Conservation (phyloP, 352 stramenopile genomes). For the Phytopythium boreale region DNA sequence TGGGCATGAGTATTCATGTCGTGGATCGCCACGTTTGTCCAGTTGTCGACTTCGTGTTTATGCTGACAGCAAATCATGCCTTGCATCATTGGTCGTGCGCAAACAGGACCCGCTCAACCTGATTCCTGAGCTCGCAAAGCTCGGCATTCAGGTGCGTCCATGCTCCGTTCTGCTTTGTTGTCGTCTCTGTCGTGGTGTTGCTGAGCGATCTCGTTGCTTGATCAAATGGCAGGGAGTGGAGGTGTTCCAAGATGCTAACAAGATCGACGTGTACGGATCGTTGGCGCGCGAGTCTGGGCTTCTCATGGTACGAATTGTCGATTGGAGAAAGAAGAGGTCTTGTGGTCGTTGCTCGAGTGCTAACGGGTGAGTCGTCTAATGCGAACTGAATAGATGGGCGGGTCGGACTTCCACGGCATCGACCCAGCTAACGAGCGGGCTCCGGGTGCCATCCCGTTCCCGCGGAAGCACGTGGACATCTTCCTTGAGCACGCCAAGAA, state of each 20-base stretch:
- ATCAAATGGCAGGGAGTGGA: constrained; percentile 56
- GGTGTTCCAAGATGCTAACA: constrained; percentile 76
- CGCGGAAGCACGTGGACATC: constrained; percentile 57
- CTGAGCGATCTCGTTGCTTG: not conserved
- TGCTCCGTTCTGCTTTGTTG: not conserved
- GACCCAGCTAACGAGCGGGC: constrained; percentile 62
- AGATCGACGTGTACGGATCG: constrained; percentile 79
- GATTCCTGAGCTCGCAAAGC: constrained; percentile 61
- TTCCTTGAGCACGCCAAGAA: constrained; percentile 71
- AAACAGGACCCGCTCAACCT: constrained; percentile 63
- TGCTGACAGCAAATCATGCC: not conserved
- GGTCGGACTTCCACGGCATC: constrained; percentile 85
- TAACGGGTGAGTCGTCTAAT: not conserved
- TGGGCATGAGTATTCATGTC: not conserved
- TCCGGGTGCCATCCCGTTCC: constrained; percentile 75
- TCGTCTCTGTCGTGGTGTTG: not conserved
- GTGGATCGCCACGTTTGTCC: not conserved
- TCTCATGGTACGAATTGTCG: constrained; percentile 42
- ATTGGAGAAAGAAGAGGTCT: not conserved
- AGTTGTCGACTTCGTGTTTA: not conserved
- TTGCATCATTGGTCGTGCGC: not conserved
- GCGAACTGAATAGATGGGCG: constrained; percentile 42
- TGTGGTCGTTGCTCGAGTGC: not conserved
- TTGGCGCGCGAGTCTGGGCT: constrained; percentile 72
- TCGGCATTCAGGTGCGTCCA: constrained; percentile 64